Percentiles rank a stretch among this genome's conserved stretches.
Conservation (phyloP, 2,329 filamentous ascomycete species). For the Madurella mycetomatis region DNA sequence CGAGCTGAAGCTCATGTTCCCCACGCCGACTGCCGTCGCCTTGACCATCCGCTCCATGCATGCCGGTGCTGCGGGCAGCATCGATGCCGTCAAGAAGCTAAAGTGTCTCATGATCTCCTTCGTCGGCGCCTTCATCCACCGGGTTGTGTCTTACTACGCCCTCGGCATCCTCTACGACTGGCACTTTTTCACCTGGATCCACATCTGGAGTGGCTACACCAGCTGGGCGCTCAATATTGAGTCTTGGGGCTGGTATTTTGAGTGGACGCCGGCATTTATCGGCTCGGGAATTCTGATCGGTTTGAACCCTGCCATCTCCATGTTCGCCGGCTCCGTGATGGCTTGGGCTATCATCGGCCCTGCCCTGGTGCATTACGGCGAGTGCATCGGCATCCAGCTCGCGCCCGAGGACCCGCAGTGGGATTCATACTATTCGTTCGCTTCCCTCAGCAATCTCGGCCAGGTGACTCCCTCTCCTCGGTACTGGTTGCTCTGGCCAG, state of each 20-base stretch:
- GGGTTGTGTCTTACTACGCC: slow-evolving; percentile 54
- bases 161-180: slow-evolving; percentile 55
- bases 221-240: slow-evolving; percentile 49
- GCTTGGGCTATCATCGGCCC: slow-evolving; percentile 57
- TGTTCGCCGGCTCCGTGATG: slow-evolving; percentile 51
- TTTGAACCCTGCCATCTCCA: slow-evolving; percentile 54
- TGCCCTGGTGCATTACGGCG: slow-evolving; percentile 48
- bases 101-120: slow-evolving; percentile 50
- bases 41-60: slow-evolving; percentile 59
- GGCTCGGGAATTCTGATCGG: slow-evolving; percentile 56
- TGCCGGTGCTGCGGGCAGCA: slow-evolving; percentile 45
- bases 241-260: slow-evolving; percentile 55
- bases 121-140: slow-evolving; percentile 42
- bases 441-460: slow-evolving; percentile 32
- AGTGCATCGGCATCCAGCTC: slow-evolving; percentile 38
- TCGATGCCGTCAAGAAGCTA: slow-evolving; percentile 51
- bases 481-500: slow-evolving; percentile 41
- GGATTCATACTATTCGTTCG: slow-evolving; percentile 37
- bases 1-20: slow-evolving; percentile 55
- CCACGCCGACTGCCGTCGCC: slow-evolving; percentile 54
- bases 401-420: slow-evolving; percentile 40
- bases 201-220: slow-evolving; percentile 50
- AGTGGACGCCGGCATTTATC: slow-evolving; percentile 56
- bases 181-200: slow-evolving; percentile 51
- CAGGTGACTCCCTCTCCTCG: slow-evolving; percentile 34